These are phyloP conservation scores for Linum usitatissimum DNA, from an alignment of 345 rosid species.

Conservation along the genomic window DNA sequence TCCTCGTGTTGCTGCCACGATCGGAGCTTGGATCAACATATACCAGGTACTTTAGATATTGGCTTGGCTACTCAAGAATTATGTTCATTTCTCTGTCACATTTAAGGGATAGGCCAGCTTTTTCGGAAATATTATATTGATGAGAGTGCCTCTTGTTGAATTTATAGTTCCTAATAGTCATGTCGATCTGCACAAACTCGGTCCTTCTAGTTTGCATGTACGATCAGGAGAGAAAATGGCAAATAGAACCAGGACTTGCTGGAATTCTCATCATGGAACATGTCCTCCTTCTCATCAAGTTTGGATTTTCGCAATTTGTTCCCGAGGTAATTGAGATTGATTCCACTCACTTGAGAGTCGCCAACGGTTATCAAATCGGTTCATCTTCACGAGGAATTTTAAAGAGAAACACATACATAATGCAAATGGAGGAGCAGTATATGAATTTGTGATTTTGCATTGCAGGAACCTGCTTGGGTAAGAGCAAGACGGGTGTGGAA, in stretches of 20 bases:
- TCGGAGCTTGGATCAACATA: conserved; percentile 92
- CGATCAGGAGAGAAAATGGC: conserved; percentile 82
- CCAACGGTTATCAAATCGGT: background rate
- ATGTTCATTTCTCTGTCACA: background rate
- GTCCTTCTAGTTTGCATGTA: conserved; percentile 79
- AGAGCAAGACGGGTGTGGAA: conserved; percentile 61
- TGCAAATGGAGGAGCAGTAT: too few relatives aligned
- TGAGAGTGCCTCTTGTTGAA: conserved; percentile 3
- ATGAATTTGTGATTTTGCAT: too few relatives aligned
- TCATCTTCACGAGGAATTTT: background rate
- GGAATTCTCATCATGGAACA: conserved; percentile 81
- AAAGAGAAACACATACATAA: too few relatives aligned
- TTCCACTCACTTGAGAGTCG: background rate
- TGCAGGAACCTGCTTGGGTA: conserved; percentile 91
- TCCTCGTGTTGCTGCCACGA: conserved; percentile 73
- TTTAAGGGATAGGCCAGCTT: too few relatives aligned
- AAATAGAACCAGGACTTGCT: conserved; percentile 84
- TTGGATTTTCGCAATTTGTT: conserved; percentile 65
- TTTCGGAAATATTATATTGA: conserved; percentile 3
- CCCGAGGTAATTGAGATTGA: conserved; percentile 42
- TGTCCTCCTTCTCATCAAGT: conserved; percentile 63
- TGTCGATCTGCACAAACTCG: conserved; percentile 87
- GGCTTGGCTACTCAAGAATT: background rate
- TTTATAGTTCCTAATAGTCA: conserved; percentile 68
- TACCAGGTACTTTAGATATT: conserved; percentile 49